Evolutionary conservation across 495 filamentous ascomycete genomes (phyloP).

Genomic region (Xylaria grammica): DNA sequence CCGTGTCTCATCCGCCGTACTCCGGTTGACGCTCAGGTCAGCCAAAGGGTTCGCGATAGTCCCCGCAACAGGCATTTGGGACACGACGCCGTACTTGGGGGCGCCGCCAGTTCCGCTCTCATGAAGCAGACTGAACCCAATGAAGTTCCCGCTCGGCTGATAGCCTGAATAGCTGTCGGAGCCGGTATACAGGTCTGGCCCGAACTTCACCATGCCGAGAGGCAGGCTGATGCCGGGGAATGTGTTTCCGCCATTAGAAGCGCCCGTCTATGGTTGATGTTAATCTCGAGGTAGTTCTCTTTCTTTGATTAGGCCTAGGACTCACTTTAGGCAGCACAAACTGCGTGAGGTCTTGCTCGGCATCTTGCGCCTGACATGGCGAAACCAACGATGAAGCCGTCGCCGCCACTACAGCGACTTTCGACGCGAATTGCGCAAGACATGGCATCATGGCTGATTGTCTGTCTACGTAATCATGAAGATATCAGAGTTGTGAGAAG

Average conservation of each 20-base stretch:
- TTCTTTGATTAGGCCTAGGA: background rate
- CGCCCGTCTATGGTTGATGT: slow-evolving; percentile 39
- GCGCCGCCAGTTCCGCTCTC: slow-evolving; percentile 77
- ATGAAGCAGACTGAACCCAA: slow-evolving; percentile 75
- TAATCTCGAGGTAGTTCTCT: background rate
- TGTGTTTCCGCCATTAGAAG: slow-evolving; percentile 64
- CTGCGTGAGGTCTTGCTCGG: slow-evolving; percentile 30
- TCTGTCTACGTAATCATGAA: background rate
- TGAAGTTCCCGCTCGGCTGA: slow-evolving; percentile 62
- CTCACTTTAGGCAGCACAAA: slow-evolving; percentile 32
- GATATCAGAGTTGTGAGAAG: background rate
- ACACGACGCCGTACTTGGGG: slow-evolving; percentile 75
- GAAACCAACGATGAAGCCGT: background rate
- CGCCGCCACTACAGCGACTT: background rate
- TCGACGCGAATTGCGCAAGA: background rate
- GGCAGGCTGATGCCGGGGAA: slow-evolving; percentile 70
- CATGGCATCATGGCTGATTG: background rate
- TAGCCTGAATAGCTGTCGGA: slow-evolving; percentile 72
- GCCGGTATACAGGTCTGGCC: slow-evolving; percentile 64
- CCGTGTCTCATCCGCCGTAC: slow-evolving; percentile 55
- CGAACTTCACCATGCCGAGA: slow-evolving; percentile 74
- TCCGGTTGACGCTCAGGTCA: slow-evolving; percentile 58
- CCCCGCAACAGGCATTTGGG: slow-evolving; percentile 64
- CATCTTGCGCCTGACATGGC: slow-evolving; percentile 21
- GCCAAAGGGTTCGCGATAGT: slow-evolving; percentile 64